Conservation (phyloP, 129 eudicot species). For the Pseudognaphalium luteoalbum region DNA sequence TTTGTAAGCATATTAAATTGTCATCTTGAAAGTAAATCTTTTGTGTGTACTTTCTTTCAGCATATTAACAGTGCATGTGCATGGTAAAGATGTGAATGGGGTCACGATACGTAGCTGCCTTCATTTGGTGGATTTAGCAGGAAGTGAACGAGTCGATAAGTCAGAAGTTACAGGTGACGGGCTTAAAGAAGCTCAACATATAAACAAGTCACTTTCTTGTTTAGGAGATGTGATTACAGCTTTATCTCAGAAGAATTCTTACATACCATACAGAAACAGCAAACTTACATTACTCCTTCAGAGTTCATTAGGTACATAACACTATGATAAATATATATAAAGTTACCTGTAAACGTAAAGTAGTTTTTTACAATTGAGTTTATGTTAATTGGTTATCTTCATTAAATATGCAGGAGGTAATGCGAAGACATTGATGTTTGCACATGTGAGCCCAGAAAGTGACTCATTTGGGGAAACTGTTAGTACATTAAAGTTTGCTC, state of each 20-base stretch:
- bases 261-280: slow-evolving; percentile 84
- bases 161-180: slow-evolving; percentile 81
- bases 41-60: slow-evolving; percentile 39
- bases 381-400: neutral
- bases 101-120: slow-evolving; percentile 66
- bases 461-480: slow-evolving; percentile 73
- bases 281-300: slow-evolving; percentile 85
- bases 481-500: slow-evolving; percentile 83
- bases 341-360: neutral
- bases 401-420: slow-evolving; percentile 56
- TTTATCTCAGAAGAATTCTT: slow-evolving; percentile 74
- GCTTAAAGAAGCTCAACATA: slow-evolving; percentile 71
- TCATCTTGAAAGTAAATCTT: neutral
- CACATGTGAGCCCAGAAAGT: slow-evolving; percentile 87
- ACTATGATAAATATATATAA: neutral
- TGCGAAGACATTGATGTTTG: slow-evolving; percentile 84
- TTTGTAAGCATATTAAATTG: neutral
- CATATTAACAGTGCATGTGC: slow-evolving; percentile 74
- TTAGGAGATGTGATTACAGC: slow-evolving; percentile 85
- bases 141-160: slow-evolving; percentile 72
- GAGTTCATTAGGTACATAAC: slow-evolving; percentile 62
- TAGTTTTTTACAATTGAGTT: neutral
- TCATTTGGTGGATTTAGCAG: slow-evolving; percentile 90
- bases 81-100: slow-evolving; percentile 75
- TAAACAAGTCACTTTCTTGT: slow-evolving; percentile 79